Percentiles rank a stretch among this genome's conserved stretches.
Evolutionary conservation across 306 rosid genomes (phyloP).

Genomic region (Lithocarpus polystachyus): DNA sequence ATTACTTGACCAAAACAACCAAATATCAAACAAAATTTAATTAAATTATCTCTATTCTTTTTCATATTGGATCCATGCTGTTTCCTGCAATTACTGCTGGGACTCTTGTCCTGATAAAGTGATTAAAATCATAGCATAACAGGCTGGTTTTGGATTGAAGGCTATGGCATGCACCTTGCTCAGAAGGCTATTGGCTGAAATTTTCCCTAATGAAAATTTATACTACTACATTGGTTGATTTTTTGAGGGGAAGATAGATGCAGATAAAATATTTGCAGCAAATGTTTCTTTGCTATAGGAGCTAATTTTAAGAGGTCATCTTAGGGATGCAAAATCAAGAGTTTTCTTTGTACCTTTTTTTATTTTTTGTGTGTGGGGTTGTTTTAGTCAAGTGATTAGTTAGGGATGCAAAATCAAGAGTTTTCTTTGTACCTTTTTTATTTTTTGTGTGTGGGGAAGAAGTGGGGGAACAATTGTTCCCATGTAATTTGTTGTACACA

Average conservation of each 20-base stretch:
- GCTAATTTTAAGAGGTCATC: constrained; percentile 23
- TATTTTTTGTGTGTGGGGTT: too few species aligned
- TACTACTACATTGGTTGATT: constrained; percentile 9
- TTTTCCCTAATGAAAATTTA: constrained; percentile 21
- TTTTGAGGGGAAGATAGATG: constrained; percentile 18
- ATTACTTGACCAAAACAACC: too few species aligned
- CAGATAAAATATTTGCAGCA: constrained; percentile 16
- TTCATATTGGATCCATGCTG: constrained; percentile 4
- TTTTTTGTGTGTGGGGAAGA: too few species aligned
- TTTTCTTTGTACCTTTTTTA: too few species aligned
- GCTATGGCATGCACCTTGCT: neutral
- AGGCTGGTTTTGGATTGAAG: neutral
- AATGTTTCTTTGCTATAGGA: constrained; percentile 30
- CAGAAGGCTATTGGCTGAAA: neutral
- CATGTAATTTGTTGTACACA: constrained; percentile 15
- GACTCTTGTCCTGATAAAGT: neutral
- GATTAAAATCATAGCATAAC: neutral
- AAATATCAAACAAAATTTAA: too few species aligned
- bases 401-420: too few species aligned
- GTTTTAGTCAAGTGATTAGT: too few species aligned
- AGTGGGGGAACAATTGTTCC: neutral
- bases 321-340: too few species aligned
- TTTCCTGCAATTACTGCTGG: constrained; percentile 11
- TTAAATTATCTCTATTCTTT: too few species aligned
- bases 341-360: too few species aligned